These are phyloP conservation scores for Acer saccharum DNA, from an alignment of 345 rosid genomes.

Conservation along the genomic window DNA sequence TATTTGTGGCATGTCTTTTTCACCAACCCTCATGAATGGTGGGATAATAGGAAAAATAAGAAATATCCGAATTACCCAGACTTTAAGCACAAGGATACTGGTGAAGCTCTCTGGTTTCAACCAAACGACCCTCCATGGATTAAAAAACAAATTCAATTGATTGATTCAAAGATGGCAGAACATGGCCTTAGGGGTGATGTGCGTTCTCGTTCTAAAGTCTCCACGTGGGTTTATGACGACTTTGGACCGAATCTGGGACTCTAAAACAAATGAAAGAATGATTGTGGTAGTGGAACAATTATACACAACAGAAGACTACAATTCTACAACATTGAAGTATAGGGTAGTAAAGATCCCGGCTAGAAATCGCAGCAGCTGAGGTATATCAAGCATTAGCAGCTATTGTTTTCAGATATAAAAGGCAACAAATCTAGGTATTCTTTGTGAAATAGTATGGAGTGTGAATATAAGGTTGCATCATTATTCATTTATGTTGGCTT, in stretches of 20 bases:
- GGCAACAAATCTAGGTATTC: neutral
- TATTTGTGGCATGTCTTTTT: constrained; percentile 83
- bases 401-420: neutral
- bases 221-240: constrained; percentile 51
- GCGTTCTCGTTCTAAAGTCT: constrained; percentile 27
- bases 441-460: neutral
- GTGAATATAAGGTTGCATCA: neutral
- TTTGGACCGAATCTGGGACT: constrained; percentile 17
- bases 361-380: neutral
- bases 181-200: constrained; percentile 20
- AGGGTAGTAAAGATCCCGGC: neutral
- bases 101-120: constrained; percentile 69
- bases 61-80: constrained; percentile 53
- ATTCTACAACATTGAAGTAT: neutral
- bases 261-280: neutral
- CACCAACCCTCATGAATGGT: constrained; percentile 73
- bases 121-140: constrained; percentile 67
- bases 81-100: constrained; percentile 69
- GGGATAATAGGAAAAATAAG: constrained; percentile 74
- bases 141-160: constrained; percentile 52
- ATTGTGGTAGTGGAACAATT: neutral
- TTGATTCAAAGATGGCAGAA: constrained; percentile 50
- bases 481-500: too few species aligned
- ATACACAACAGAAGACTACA: neutral
- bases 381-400: neutral